A percentile compares a stretch with the other conserved stretches of the same genome.
Evolutionary conservation across 768 basidiomycete genomes (phyloP).

Genomic region (Boletus reticuloceps): DNA sequence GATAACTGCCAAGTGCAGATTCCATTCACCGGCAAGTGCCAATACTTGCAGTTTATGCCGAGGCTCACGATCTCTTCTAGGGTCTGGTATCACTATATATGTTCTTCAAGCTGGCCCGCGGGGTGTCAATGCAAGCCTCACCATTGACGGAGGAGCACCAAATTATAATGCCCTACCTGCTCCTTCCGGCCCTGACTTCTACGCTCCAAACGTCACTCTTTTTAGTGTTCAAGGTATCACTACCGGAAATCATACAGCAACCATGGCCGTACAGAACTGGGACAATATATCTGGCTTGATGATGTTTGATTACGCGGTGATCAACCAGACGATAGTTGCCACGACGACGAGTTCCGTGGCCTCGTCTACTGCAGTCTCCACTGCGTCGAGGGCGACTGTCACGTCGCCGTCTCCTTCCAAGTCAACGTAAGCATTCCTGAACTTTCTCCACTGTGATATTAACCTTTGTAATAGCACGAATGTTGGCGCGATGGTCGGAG

Average conservation of each 20-base stretch:
- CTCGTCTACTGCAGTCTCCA: not conserved
- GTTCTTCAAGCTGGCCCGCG: conserved; percentile 17
- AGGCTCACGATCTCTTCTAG: conserved; percentile 1
- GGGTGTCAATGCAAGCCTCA: conserved; percentile 16
- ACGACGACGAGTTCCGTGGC: not conserved
- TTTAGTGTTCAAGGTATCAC: conserved; percentile 11
- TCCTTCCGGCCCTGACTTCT: conserved; percentile 12
- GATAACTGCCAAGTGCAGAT: conserved; percentile 16
- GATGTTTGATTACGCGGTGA: conserved; percentile 17
- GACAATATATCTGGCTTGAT: conserved; percentile 11
- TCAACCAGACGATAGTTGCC: conserved; percentile 14
- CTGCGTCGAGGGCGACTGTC: too few species aligned
- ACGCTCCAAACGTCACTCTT: conserved; percentile 13
- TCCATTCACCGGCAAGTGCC: conserved; percentile 10
- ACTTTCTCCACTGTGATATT: not conserved
- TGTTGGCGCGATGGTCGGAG: conserved; percentile 11
- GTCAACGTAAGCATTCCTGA: not conserved
- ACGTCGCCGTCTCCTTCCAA: not conserved
- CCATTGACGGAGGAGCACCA: conserved; percentile 9
- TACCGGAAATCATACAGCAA: conserved; percentile 14
- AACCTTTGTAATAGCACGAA: not conserved
- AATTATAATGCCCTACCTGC: conserved; percentile 3
- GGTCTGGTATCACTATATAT: conserved; percentile 18
- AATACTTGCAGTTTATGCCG: not conserved
- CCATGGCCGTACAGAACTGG: conserved; percentile 13